Percentiles rank a stretch among this genome's conserved stretches.
Conservation (phyloP, 2,329 filamentous ascomycete genomes). For the Lasiodiplodia sp. region DNA sequence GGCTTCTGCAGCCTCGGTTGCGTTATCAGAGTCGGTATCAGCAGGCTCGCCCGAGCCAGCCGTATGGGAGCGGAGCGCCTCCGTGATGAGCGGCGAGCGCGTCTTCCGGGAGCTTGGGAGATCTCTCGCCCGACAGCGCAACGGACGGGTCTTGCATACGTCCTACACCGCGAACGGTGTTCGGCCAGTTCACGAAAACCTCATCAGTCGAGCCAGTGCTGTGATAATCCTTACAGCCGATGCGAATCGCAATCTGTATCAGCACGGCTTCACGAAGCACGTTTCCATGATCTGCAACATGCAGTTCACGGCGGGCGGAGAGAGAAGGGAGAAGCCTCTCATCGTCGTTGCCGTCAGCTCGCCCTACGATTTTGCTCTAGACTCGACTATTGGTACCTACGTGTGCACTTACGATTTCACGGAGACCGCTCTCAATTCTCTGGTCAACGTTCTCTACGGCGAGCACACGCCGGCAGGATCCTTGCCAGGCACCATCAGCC, state of each 20-base stretch:
- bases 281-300: conserved; percentile 94
- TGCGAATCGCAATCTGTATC: conserved; percentile 91
- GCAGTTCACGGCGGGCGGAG: conserved; percentile 73
- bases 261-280: conserved; percentile 94
- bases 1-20: conserved; percentile 82
- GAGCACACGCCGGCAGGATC: conserved; percentile 67
- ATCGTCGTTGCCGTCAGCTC: conserved; percentile 94
- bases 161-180: conserved; percentile 96
- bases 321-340: conserved; percentile 79
- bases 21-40: conserved; percentile 67
- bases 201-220: conserved; percentile 86
- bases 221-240: conserved; percentile 93
- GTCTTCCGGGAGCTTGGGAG: conserved; percentile 91
- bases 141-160: conserved; percentile 87
- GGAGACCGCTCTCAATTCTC: conserved; percentile 83
- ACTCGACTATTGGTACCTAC: conserved; percentile 88
- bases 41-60: conserved; percentile 64
- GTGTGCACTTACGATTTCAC: conserved; percentile 97
- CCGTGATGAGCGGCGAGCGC: conserved; percentile 87
- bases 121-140: conserved; percentile 83
- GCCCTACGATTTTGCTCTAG: conserved; percentile 95
- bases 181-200: conserved; percentile 88
- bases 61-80: conserved; percentile 63
- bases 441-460: conserved; percentile 84
- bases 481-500: conserved; percentile 76